Conservation (phyloP, 1,139 yeast genomes). For the Debaryomyces fabryi region DNA sequence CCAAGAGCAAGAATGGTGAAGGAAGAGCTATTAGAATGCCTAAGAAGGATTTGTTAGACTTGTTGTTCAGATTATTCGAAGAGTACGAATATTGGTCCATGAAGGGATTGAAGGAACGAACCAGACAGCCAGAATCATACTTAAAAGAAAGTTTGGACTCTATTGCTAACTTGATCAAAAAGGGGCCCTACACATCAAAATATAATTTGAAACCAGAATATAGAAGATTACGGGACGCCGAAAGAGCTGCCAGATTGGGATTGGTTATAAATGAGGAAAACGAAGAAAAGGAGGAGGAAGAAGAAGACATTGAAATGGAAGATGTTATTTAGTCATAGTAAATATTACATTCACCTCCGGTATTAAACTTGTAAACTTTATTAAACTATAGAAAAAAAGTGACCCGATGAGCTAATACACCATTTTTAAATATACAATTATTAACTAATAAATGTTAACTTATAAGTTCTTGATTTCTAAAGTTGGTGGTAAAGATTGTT, state of each 20-base stretch:
- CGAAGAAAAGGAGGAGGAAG: constrained; percentile 52
- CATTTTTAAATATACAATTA: constrained; percentile 18
- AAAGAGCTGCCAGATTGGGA: constrained; percentile 67
- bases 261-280: constrained; percentile 41
- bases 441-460: constrained; percentile 19
- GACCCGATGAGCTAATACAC: constrained; percentile 13
- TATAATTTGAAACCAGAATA: constrained; percentile 90
- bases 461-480: constrained; percentile 75
- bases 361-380: constrained; percentile 8
- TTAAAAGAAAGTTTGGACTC: constrained; percentile 88
- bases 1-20: constrained; percentile 51
- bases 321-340: constrained; percentile 33
- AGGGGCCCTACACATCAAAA: constrained; percentile 94
- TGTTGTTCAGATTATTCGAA: constrained; percentile 85
- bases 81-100: constrained; percentile 97
- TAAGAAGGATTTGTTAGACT: constrained; percentile 85
- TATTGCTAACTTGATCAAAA: constrained; percentile 85
- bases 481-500: constrained; percentile 97
- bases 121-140: constrained; percentile 94
- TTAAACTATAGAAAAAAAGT: constrained; percentile 12
- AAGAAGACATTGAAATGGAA: constrained; percentile 50
- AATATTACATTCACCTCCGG: not conserved
- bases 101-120: constrained; percentile 90
- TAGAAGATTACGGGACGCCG: constrained; percentile 76
- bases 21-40: constrained; percentile 96